These are phyloP conservation scores for Caryopteris hybrid DNA, from an alignment of 305 asterid genomes.

Conservation along the genomic window DNA sequence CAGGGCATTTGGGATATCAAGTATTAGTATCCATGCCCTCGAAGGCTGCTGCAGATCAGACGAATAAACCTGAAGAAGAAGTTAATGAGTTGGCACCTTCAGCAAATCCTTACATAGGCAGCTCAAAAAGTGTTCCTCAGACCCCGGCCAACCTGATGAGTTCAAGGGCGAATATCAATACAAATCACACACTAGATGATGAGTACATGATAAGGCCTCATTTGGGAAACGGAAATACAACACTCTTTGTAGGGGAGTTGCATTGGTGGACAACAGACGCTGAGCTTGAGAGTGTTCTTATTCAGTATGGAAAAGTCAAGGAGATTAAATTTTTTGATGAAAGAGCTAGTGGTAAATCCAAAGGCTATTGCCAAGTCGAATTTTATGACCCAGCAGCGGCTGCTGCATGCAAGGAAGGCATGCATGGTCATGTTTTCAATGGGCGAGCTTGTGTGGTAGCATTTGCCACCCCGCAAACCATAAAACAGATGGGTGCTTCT, in stretches of 20 bases:
- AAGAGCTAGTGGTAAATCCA: slow-evolving; percentile 96
- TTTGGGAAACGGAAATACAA: slow-evolving; percentile 57
- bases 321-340: slow-evolving; percentile 90
- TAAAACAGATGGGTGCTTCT: slow-evolving; percentile 72
- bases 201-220: slow-evolving; percentile 23
- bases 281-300: slow-evolving; percentile 64
- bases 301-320: slow-evolving; percentile 74
- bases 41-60: slow-evolving; percentile 23
- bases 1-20: too few species aligned
- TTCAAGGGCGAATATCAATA: slow-evolving; percentile 35
- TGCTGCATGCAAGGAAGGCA: slow-evolving; percentile 80
- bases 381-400: slow-evolving; percentile 79
- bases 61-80: slow-evolving; percentile 30
- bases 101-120: slow-evolving; percentile 38
- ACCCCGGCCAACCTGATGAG: slow-evolving; percentile 36
- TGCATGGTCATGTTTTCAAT: slow-evolving; percentile 77
- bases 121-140: slow-evolving; percentile 44
- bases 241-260: slow-evolving; percentile 90
- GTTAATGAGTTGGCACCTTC: slow-evolving; percentile 37
- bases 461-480: slow-evolving; percentile 72
- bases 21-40: too few species aligned
- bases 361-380: slow-evolving; percentile 95
- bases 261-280: slow-evolving; percentile 99
- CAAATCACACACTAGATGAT: slow-evolving; percentile 37
- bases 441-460: slow-evolving; percentile 91